These are phyloP conservation scores for Margaritispora aquatica DNA, from an alignment of 495 filamentous ascomycete species.

Conservation along the genomic window DNA sequence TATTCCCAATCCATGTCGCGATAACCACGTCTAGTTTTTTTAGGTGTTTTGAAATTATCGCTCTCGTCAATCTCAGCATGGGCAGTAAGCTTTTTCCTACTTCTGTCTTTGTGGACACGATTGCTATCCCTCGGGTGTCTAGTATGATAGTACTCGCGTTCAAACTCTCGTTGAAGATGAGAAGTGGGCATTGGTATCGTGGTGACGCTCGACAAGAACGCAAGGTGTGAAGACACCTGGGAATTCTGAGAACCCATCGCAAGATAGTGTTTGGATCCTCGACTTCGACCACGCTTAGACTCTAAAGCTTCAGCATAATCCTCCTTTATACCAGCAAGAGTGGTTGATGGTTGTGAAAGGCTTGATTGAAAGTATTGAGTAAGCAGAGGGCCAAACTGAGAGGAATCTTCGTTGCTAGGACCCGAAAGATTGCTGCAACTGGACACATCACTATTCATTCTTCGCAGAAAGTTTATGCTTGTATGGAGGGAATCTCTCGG, in stretches of 20 bases:
- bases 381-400: too few species aligned
- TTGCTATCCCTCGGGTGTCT: not conserved
- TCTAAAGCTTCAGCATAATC: not conserved
- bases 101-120: too few species aligned
- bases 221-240: not conserved
- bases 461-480: not conserved
- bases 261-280: not conserved
- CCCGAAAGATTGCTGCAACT: not conserved
- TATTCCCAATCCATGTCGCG: not conserved
- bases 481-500: not conserved
- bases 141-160: not conserved
- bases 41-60: not conserved
- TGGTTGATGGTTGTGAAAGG: not conserved
- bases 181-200: not conserved
- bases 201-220: not conserved
- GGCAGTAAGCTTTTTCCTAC: too few species aligned
- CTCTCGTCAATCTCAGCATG: not conserved
- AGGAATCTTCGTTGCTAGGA: not conserved
- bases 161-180: not conserved
- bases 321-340: not conserved
- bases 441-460: not conserved
- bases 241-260: not conserved
- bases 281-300: not conserved
- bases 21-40: not conserved
- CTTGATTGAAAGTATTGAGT: too few species aligned